Conservation (phyloP, 495 filamentous ascomycete genomes). For the Tuber umbilicatum region DNA sequence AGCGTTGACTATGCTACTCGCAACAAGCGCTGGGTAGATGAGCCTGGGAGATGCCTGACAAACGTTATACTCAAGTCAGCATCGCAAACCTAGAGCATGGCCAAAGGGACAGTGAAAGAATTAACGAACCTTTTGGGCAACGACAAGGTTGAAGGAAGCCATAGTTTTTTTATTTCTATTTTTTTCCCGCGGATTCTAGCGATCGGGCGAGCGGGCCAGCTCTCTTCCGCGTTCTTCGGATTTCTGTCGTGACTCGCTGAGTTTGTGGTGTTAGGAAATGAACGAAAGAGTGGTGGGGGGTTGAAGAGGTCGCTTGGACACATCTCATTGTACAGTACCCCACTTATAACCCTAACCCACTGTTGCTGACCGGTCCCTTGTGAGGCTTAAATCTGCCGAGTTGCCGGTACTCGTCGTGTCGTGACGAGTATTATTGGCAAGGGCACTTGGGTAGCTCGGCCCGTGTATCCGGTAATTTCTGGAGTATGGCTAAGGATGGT, state of each 20-base stretch:
- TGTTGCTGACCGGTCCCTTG: background rate
- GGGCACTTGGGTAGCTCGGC: background rate
- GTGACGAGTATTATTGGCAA: background rate
- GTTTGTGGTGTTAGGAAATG: background rate
- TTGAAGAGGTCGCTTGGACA: background rate
- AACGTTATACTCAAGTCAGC: constrained; percentile 7
- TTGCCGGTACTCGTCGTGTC: too few species aligned
- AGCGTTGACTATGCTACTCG: constrained; percentile 37
- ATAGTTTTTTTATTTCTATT: constrained; percentile 10
- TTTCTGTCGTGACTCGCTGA: background rate
- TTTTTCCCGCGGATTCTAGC: background rate
- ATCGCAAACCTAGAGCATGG: background rate
- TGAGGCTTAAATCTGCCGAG: background rate
- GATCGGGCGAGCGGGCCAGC: background rate
- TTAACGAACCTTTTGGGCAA: constrained; percentile 35
- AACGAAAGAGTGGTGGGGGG: background rate
- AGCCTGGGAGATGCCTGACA: constrained; percentile 31
- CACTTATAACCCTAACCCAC: background rate
- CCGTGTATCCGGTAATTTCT: background rate
- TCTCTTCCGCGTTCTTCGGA: background rate
- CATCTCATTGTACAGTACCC: background rate
- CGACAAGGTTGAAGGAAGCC: constrained; percentile 32
- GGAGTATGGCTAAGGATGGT: background rate
- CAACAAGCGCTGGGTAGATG: constrained; percentile 43
- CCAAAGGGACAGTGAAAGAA: background rate